Conservation (phyloP, 352 stramenopile genomes). For the Pythium scleroteichum region DNA sequence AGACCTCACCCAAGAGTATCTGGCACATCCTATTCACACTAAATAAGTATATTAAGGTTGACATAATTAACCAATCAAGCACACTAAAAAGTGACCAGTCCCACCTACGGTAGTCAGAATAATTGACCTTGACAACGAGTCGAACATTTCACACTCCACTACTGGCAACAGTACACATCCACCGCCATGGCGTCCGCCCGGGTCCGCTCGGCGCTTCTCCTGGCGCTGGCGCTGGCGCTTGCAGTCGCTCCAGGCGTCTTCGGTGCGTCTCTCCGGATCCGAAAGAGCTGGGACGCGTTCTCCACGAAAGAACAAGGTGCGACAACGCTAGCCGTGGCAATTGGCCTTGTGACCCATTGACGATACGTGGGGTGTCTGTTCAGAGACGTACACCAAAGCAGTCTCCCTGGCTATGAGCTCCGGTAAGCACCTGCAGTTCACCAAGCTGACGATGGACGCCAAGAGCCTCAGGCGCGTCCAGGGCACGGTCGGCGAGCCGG, state of each 20-base stretch:
- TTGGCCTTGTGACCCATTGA: too few species aligned
- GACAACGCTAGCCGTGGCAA: too few species aligned
- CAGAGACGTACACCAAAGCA: constrained; percentile 32
- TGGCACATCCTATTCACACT: neutral
- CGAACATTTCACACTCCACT: constrained; percentile 1
- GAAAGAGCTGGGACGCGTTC: constrained; percentile 35
- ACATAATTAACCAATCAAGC: constrained; percentile 20
- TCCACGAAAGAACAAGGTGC: constrained; percentile 29
- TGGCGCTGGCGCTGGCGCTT: constrained; percentile 2
- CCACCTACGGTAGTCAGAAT: neutral
- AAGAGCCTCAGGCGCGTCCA: constrained; percentile 23
- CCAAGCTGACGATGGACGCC: constrained; percentile 32
- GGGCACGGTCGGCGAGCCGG: constrained; percentile 22
- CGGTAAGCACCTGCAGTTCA: constrained; percentile 39
- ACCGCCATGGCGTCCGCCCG: neutral
- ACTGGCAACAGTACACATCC: neutral
- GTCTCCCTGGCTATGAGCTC: constrained; percentile 30
- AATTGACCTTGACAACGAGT: neutral
- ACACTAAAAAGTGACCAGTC: constrained; percentile 21
- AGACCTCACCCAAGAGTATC: too few species aligned
- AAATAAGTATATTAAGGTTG: constrained; percentile 7
- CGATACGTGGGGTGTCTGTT: neutral
- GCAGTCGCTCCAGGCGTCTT: neutral
- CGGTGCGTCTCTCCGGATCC: constrained; percentile 21
- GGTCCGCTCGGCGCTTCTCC: neutral